Conservation (phyloP, 2,329 filamentous ascomycete genomes). For the Claviceps sp. region DNA sequence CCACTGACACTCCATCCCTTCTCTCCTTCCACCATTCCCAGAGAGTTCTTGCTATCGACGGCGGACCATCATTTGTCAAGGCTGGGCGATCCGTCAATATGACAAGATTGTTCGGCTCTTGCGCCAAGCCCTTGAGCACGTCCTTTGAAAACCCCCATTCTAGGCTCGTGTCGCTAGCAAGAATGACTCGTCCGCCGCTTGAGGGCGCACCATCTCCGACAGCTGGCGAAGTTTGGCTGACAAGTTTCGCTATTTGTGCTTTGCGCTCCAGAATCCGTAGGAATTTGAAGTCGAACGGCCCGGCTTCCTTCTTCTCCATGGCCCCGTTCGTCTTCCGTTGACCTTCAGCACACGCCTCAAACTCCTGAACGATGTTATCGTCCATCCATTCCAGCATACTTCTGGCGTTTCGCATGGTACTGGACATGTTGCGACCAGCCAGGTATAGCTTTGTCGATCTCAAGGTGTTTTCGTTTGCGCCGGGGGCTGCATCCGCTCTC, state of each 20-base stretch:
- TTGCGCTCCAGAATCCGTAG: constrained; percentile 71
- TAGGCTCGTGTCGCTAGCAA: constrained; percentile 79
- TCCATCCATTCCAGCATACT: constrained; percentile 99
- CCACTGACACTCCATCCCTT: constrained; percentile 47
- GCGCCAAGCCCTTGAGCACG: constrained; percentile 58
- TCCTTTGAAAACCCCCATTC: constrained; percentile 94
- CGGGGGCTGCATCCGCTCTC: constrained; percentile 48
- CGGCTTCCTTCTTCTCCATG: constrained; percentile 40
- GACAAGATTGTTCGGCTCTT: constrained; percentile 68
- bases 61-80: constrained; percentile 23
- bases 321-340: constrained; percentile 32
- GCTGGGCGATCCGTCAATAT: constrained; percentile 67
- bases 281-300: constrained; percentile 83
- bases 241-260: constrained; percentile 62
- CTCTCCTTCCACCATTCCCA: constrained; percentile 70
- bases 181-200: constrained; percentile 58
- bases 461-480: constrained; percentile 32
- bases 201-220: constrained; percentile 27
- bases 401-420: constrained; percentile 78
- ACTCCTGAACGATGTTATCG: constrained; percentile 82
- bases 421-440: constrained; percentile 73
- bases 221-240: constrained; percentile 25
- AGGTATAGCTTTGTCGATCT: constrained; percentile 56
- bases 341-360: constrained; percentile 55
- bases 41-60: constrained; percentile 57